These are phyloP conservation scores for Chaetomium cochliodes DNA, from an alignment of 495 filamentous ascomycete genomes.

Conservation along the genomic window DNA sequence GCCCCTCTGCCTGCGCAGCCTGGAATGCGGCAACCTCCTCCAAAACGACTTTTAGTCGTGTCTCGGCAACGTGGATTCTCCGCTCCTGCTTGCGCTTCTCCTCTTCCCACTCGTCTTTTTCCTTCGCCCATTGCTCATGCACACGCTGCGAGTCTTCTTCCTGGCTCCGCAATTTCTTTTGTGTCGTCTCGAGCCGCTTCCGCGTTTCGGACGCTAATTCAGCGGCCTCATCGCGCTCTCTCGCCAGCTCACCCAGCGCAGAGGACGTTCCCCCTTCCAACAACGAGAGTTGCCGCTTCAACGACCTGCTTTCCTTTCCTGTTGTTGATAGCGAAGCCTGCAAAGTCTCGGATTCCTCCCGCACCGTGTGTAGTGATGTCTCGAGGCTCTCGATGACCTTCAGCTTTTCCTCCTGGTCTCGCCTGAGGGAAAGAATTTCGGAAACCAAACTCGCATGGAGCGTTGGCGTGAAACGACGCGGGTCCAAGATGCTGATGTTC, in stretches of 20 bases:
- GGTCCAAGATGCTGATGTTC: conserved; percentile 75
- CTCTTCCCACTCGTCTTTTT: conserved; percentile 78
- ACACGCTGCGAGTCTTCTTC: conserved; percentile 81
- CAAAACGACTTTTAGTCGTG: conserved; percentile 74
- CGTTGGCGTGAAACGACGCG: conserved; percentile 89
- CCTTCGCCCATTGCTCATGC: conserved; percentile 73
- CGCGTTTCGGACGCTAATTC: conserved; percentile 70
- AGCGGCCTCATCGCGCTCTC: conserved; percentile 82
- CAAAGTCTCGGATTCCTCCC: conserved; percentile 70
- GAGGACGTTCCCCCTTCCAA: conserved; percentile 84
- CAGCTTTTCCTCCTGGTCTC: conserved; percentile 85
- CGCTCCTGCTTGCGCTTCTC: conserved; percentile 79
- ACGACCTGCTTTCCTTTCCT: conserved; percentile 70
- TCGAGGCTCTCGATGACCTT: conserved; percentile 83
- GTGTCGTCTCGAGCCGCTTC: conserved; percentile 71
- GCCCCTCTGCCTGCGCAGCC: conserved; percentile 50
- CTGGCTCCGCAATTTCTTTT: conserved; percentile 72
- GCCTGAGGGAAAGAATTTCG: conserved; percentile 81
- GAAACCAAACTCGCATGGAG: conserved; percentile 92
- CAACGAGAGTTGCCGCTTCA: conserved; percentile 80
- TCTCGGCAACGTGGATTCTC: conserved; percentile 82
- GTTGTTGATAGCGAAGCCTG: conserved; percentile 58
- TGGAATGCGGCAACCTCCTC: conserved; percentile 80
- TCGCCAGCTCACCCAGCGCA: conserved; percentile 75
- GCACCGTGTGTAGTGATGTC: conserved; percentile 64